phyloP scores from a whole-genome alignment of 139 green algal species.

The Picochlorum sp. region DNA sequence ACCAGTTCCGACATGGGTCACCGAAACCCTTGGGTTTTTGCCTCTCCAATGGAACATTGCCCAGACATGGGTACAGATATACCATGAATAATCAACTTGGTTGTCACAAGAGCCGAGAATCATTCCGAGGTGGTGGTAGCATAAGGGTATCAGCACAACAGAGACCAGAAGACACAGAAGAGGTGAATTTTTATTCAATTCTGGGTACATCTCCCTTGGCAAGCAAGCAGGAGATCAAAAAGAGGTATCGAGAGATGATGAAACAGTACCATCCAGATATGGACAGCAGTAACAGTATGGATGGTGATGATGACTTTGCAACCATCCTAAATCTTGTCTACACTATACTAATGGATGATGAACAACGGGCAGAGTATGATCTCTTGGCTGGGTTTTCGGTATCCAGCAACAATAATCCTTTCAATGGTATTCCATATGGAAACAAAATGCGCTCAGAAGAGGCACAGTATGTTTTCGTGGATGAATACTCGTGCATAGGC shows the following conservation, averaged over 20 bases:
- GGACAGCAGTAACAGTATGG: neutral
- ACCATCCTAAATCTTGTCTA: constrained; percentile 9
- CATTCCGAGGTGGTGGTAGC: no score
- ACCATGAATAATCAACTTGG: no score
- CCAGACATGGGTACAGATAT: no score
- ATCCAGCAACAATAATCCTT: constrained; percentile 10
- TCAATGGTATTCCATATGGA: constrained; percentile 28
- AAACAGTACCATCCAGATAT: constrained; percentile 32
- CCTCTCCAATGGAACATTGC: no score
- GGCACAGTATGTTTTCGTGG: constrained; percentile 67
- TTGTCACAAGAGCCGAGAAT: no score
- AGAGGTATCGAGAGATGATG: constrained; percentile 12
- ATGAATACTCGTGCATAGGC: constrained; percentile 79
- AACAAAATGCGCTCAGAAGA: constrained; percentile 41
- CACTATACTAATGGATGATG: constrained; percentile 24
- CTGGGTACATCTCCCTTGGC: constrained; percentile 15
- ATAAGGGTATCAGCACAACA: no score
- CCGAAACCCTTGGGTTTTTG: no score
- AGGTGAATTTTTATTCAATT: constrained; percentile 5
- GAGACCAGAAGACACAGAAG: neutral
- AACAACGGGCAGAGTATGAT: constrained; percentile 22
- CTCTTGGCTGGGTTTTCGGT: constrained; percentile 14
- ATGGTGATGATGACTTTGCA: constrained; percentile 1
- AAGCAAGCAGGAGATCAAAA: constrained; percentile 19
- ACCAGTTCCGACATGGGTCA: no score